Base-by-base conservation (phyloP, 306 rosid species). In the Quercus aquifolioides region DNA sequence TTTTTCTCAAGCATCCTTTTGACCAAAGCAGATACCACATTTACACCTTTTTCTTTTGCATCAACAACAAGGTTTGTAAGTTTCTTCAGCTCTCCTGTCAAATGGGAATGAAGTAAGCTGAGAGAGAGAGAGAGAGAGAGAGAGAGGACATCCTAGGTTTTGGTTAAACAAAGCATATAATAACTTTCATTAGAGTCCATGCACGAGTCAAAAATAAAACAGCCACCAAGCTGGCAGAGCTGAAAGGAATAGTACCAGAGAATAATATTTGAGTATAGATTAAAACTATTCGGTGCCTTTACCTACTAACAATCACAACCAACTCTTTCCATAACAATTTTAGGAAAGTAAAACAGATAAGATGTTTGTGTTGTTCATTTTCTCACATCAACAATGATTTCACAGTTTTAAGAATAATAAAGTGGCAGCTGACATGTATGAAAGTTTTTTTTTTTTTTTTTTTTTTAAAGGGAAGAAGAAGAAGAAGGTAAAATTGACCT, bases 51-150 rank as follows among this genome's bases (percentile, higher is more conserved):
- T 80, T 74, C 88, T 78, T 83, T 91, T 35, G 97, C 89, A 69
- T 88, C 87, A 67, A 52, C 86, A 67, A 88, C 91, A 78, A 92
- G 94, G 58, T 77, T 69, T 60, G 79, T 85, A 60, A 95, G 85
- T 79, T 89, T 92, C 87, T 79, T 83, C 84, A 95, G 77, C 88
- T 92, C 97, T 60, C 88, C 97, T 94, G 85, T 74, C 35, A 77
- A 83, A 49, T 38, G 35, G 46, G 59, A 73, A 79, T 25, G 9
- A 64, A 64, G 30, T 70, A 46, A 74, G 69, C 54, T 69, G 6
- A 62, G 63, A 5, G 25, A 13, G 64, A 75, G 15, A 55, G 76
- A 59, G 14, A n/a, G 41, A n/a, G 58, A 26, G 67, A 10, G 41
- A 54, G 19, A 70, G 60, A 46, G 55, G 49, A 1, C 15, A 41